phyloP scores from a whole-genome alignment of 306 rosid species.

The Ceratonia siliqua region DNA sequence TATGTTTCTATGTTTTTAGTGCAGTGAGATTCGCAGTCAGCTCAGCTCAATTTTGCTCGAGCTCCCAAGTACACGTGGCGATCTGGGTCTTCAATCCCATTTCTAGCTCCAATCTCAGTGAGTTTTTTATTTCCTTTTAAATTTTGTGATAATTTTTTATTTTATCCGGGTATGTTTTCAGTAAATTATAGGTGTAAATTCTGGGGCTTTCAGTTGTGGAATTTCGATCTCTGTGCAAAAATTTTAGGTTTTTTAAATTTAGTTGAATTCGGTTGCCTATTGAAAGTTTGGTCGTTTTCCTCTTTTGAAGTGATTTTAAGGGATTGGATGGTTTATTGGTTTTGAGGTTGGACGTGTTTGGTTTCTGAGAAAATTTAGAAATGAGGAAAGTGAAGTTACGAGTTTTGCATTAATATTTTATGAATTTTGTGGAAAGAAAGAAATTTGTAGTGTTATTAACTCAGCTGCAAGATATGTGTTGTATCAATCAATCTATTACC shows the following conservation, averaged over 20 bases:
- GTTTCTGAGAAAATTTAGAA: conserved; percentile 12
- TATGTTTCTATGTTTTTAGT: conserved; percentile 49
- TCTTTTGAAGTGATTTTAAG: background rate
- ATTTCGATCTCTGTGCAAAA: conserved; percentile 31
- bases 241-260: conserved; percentile 15
- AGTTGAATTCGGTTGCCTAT: conserved; percentile 30
- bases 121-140: conserved; percentile 32
- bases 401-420: conserved; percentile 18
- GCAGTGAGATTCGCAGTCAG: conserved; percentile 55
- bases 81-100: conserved; percentile 69
- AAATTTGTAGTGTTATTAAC: background rate
- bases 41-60: conserved; percentile 56
- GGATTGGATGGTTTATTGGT: background rate
- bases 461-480: conserved; percentile 27
- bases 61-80: conserved; percentile 77
- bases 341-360: conserved; percentile 32
- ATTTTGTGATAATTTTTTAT: conserved; percentile 1
- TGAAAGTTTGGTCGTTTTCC: conserved; percentile 22
- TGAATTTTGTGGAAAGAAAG: conserved; percentile 15
- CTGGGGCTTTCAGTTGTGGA: conserved; percentile 17
- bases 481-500: background rate
- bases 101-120: conserved; percentile 59
- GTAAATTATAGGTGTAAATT: background rate
- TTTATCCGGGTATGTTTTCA: background rate
- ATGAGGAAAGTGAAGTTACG: conserved; percentile 1